Evolutionary conservation across 2,329 filamentous ascomycete species (phyloP), one percentile per base, ranked within the genome.

Genomic region (Fusarium algeriense): DNA sequence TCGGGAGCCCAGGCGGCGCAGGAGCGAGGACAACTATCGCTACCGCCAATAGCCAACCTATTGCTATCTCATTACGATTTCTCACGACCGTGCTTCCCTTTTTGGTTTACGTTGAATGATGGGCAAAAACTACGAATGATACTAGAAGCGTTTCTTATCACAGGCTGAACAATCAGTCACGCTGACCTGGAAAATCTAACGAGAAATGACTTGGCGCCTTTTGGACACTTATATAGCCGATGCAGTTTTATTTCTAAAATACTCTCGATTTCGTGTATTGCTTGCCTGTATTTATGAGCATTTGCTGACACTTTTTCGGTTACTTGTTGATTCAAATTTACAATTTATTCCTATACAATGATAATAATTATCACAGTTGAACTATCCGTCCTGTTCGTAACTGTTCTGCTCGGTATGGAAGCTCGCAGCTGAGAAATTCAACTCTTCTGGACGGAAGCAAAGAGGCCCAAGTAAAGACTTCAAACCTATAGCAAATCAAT

Each of bases 1-100:
- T n/a, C 67, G 71, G 41, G 69, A 73, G 30, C 60, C 70, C 13
- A 69, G 68, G 50, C 71, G 72, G 30, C 70, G 69, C 35, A 73
- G 72, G 44, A 77, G 75, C 46, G 73, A 77, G 35, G 75, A 79
- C 17, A 70, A 65, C 35, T 69, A 75, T 19, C 73, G 73, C 17
- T 66, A 72, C 40, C 70, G 69, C 40, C 62, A 72, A 50, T 77
- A 73, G 64, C 41, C 13, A 9, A n/a, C 15, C n/a, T 28, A 54
- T 41, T 45, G 26, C 26, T 60, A 32, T 44, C 30, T 37, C 32
- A 38, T 49, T n/a, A 73, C 53, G 65, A 70, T 53, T 54, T 30
- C 26, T 53, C 30, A 73, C 34, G 64, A 76, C 37, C 37, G 40
- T 44, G 44, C 52, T 54, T 50, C 20, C 49, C 43, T 40, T 55